Conservation (phyloP, 1,284 basidiomycete genomes). For the Pseudozyma flocculosa region DNA sequence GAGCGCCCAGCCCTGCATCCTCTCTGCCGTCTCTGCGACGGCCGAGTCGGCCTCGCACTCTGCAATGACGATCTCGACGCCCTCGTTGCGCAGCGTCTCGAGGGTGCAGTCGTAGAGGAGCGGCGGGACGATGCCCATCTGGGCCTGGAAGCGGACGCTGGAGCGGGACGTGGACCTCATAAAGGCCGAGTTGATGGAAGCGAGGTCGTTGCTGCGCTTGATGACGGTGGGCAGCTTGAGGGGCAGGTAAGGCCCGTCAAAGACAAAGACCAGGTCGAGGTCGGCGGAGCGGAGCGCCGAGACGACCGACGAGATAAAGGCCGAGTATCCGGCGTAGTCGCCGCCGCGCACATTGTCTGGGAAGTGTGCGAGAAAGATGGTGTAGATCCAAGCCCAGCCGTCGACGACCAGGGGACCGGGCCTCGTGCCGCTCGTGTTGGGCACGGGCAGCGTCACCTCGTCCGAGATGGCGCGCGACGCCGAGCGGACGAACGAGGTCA, state of each 20-base stretch:
- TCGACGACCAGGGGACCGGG: slow-evolving; percentile 33
- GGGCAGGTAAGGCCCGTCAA: slow-evolving; percentile 42
- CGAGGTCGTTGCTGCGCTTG: slow-evolving; percentile 12
- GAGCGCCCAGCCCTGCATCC: slow-evolving; percentile 36
- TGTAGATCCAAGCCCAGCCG: slow-evolving; percentile 46
- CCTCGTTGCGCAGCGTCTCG: slow-evolving; percentile 18
- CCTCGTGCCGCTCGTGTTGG: not conserved
- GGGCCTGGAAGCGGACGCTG: slow-evolving; percentile 28
- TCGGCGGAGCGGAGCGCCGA: slow-evolving; percentile 17
- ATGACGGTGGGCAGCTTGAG: slow-evolving; percentile 37
- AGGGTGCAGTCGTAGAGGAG: slow-evolving; percentile 31
- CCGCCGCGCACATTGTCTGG: slow-evolving; percentile 31
- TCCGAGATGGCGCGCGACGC: slow-evolving; percentile 24
- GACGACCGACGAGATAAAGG: slow-evolving; percentile 16
- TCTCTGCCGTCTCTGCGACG: slow-evolving; percentile 41
- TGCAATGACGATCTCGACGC: slow-evolving; percentile 32
- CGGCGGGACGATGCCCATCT: slow-evolving; percentile 32
- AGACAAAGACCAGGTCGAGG: slow-evolving; percentile 44
- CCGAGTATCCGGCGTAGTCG: slow-evolving; percentile 28
- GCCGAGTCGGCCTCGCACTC: slow-evolving; percentile 44
- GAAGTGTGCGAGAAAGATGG: slow-evolving; percentile 33
- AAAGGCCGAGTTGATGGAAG: slow-evolving; percentile 27
- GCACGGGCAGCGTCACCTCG: slow-evolving; percentile 17
- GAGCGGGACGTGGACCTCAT: slow-evolving; percentile 34
- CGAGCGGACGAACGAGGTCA: slow-evolving; percentile 33